A percentile compares a stretch with the other conserved stretches of the same genome.
phyloP scores from a whole-genome alignment of 257 asterid species.

The Vinca minor region DNA sequence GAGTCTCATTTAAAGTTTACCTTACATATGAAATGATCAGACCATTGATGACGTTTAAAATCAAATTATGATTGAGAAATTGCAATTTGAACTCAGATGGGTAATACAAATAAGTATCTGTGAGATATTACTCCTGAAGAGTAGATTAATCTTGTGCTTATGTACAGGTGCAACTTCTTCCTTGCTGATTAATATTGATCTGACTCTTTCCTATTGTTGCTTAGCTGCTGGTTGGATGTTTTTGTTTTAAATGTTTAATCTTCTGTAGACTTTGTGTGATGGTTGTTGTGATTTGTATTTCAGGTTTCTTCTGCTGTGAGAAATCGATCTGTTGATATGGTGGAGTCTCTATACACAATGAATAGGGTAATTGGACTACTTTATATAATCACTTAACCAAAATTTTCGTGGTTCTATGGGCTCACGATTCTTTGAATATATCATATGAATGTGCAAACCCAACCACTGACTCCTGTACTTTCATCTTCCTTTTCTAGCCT shows the following conservation, averaged over 20 bases:
- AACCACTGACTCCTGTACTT: neutral
- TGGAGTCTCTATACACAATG: constrained; percentile 70
- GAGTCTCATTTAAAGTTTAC: neutral
- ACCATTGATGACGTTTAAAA: neutral
- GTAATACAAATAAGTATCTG: neutral
- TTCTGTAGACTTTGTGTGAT: neutral
- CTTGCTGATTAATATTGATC: neutral
- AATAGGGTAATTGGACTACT: constrained; percentile 23
- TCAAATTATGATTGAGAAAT: neutral
- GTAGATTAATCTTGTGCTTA: no score
- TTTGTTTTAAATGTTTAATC: neutral
- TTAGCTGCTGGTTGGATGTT: neutral
- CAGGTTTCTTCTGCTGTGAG: constrained; percentile 68
- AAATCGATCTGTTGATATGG: constrained; percentile 69
- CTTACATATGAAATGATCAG: neutral
- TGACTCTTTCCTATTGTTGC: neutral
- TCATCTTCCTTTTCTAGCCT: neutral
- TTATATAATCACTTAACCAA: neutral
- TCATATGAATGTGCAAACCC: neutral
- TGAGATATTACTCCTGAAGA: no score
- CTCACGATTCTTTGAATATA: neutral
- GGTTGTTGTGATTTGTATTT: constrained; percentile 5
- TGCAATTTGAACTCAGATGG: neutral
- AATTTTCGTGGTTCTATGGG: neutral
- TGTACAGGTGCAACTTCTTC: neutral